phyloP scores from a whole-genome alignment of 306 rosid genomes.

The Quercus glauca region DNA sequence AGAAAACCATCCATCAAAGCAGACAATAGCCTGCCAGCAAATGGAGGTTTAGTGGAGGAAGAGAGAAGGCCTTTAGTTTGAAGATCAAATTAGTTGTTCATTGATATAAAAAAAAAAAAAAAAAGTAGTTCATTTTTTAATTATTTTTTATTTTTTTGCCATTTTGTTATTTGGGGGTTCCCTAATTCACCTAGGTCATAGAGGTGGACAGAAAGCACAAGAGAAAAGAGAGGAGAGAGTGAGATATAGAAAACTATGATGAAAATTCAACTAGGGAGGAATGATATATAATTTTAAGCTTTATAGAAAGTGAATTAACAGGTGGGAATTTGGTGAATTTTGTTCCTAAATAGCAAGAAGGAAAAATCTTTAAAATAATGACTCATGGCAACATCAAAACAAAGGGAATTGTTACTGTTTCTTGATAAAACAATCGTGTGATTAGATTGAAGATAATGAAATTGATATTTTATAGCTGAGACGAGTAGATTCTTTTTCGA shows the following conservation, averaged over 20 bases:
- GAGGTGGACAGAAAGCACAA: neutral
- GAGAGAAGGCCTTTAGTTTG: constrained; percentile 35
- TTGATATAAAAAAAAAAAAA: no score
- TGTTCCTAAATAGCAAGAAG: neutral
- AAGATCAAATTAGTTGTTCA: neutral
- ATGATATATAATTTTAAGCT: neutral
- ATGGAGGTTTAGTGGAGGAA: constrained; percentile 15
- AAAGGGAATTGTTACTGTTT: neutral
- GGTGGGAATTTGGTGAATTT: neutral
- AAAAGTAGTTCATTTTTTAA: neutral
- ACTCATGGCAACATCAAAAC: neutral
- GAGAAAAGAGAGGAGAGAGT: neutral
- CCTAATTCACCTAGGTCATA: no score
- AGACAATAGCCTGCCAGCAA: neutral
- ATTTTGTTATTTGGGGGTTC: neutral
- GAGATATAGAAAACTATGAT: neutral
- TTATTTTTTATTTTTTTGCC: neutral
- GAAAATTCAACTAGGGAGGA: neutral
- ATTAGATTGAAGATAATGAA: neutral
- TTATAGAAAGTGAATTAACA: neutral
- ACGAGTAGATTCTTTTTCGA: no score
- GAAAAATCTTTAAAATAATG: neutral
- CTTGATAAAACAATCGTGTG: neutral
- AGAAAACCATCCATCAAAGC: constrained; percentile 1
- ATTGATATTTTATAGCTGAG: neutral